phyloP scores from a whole-genome alignment of 2,329 filamentous ascomycete species.

The Cercospora citrullina region DNA sequence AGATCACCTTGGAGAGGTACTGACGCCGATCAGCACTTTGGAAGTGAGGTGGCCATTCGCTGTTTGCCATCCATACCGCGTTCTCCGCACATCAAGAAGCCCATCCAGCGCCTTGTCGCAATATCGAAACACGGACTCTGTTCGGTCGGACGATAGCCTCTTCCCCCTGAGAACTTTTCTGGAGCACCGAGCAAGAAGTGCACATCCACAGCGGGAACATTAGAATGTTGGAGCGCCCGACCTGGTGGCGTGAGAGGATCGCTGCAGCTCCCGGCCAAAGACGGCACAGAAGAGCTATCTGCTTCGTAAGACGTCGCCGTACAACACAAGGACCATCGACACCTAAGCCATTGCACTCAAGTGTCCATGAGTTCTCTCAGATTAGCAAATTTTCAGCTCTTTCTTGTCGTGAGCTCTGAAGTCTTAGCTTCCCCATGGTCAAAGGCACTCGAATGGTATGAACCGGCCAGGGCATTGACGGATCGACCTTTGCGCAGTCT shows the following conservation, averaged over 20 bases:
- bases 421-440: not conserved
- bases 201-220: not conserved
- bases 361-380: not conserved
- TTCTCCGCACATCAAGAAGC: not conserved
- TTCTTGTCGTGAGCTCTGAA: too few species aligned
- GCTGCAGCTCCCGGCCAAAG: too few species aligned
- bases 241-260: not conserved
- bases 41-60: not conserved
- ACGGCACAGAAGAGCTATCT: not conserved
- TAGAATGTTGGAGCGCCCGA: not conserved
- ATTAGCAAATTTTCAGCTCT: too few species aligned
- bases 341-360: not conserved
- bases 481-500: too few species aligned
- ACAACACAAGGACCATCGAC: not conserved
- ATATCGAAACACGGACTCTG: not conserved
- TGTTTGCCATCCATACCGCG: not conserved
- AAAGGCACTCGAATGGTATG: too few species aligned
- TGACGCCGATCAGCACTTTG: not conserved
- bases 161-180: not conserved
- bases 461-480: too few species aligned
- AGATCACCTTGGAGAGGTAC: not conserved
- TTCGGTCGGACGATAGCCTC: not conserved
- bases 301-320: not conserved
- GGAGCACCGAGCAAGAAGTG: not conserved
- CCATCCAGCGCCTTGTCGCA: not conserved